Percentiles rank a stretch among this genome's conserved stretches.
phyloP scores from a whole-genome alignment of 176 grass and related monocot species.

The Calamus simplicifolius region DNA sequence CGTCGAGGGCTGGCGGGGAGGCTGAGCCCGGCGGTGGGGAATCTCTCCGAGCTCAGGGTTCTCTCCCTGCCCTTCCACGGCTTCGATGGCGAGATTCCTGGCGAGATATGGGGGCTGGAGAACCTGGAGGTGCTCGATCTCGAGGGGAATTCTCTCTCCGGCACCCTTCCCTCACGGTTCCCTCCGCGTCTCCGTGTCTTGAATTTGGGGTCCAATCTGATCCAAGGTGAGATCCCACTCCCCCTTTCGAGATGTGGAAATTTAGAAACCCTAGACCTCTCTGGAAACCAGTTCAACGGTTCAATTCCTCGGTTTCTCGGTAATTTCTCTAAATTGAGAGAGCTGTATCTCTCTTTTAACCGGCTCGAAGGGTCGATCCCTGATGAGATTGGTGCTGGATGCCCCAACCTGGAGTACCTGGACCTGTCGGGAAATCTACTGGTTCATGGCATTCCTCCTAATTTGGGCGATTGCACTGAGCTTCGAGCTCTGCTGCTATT shows the following conservation, averaged over 20 bases:
- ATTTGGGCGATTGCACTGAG: conserved; percentile 51
- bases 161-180: conserved; percentile 32
- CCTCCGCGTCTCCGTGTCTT: conserved; percentile 43
- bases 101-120: conserved; percentile 43
- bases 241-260: conserved; percentile 31
- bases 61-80: conserved; percentile 27
- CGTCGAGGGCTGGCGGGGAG: neutral
- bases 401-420: conserved; percentile 46
- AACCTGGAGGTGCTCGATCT: conserved; percentile 45
- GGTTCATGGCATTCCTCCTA: conserved; percentile 61
- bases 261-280: conserved; percentile 66
- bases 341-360: conserved; percentile 63
- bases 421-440: conserved; percentile 78
- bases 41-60: neutral
- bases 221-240: conserved; percentile 63
- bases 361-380: conserved; percentile 69
- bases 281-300: conserved; percentile 68
- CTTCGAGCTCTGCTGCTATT: conserved; percentile 47
- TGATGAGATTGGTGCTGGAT: conserved; percentile 31
- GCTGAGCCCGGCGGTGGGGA: conserved; percentile 2
- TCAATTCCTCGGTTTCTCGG: conserved; percentile 45
- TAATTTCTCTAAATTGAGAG: conserved; percentile 26
- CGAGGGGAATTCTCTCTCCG: conserved; percentile 38
- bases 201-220: conserved; percentile 54
- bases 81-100: conserved; percentile 49